Conservation (phyloP, 805 yeast species). For the Metschnikowia aberdeeniae region DNA sequence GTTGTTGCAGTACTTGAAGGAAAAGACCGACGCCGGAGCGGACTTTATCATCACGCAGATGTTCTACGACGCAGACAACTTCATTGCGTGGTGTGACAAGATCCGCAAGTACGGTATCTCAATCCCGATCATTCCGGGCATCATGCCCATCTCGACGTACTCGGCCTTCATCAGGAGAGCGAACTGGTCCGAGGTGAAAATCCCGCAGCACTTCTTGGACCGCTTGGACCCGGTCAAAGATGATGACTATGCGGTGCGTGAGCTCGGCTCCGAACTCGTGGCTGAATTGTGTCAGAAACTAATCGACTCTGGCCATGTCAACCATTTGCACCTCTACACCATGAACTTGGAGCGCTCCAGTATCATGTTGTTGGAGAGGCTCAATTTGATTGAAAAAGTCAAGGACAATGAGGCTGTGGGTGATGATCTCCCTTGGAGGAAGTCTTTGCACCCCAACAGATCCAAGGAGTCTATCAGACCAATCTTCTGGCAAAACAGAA, state of each 20-base stretch:
- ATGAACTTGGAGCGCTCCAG: conserved; percentile 95
- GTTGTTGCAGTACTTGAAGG: conserved; percentile 61
- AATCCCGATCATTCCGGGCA: conserved; percentile 93
- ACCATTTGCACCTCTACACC: conserved; percentile 92
- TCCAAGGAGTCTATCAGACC: conserved; percentile 83
- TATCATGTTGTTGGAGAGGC: conserved; percentile 75
- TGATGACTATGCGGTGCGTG: conserved; percentile 85
- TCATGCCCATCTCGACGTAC: conserved; percentile 97
- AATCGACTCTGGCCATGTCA: conserved; percentile 65
- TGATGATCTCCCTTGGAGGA: conserved; percentile 78
- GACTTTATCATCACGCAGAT: conserved; percentile 92
- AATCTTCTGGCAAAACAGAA: conserved; percentile 93
- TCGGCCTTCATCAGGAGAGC: conserved; percentile 91
- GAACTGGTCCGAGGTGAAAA: conserved; percentile 81
- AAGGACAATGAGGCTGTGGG: conserved; percentile 38
- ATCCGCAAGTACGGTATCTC: conserved; percentile 69
- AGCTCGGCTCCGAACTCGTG: conserved; percentile 76
- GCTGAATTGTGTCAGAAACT: conserved; percentile 78
- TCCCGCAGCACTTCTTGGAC: conserved; percentile 71
- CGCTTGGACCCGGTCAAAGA: conserved; percentile 79
- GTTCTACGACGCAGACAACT: conserved; percentile 90
- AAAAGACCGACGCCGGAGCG: conserved; percentile 92
- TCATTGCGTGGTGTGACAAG: conserved; percentile 73
- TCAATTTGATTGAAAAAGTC: conserved; percentile 51
- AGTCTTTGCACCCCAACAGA: conserved; percentile 77